Evolutionary conservation across 768 basidiomycete species (phyloP).

Genomic region (Sistotremastrum niveocremeum): DNA sequence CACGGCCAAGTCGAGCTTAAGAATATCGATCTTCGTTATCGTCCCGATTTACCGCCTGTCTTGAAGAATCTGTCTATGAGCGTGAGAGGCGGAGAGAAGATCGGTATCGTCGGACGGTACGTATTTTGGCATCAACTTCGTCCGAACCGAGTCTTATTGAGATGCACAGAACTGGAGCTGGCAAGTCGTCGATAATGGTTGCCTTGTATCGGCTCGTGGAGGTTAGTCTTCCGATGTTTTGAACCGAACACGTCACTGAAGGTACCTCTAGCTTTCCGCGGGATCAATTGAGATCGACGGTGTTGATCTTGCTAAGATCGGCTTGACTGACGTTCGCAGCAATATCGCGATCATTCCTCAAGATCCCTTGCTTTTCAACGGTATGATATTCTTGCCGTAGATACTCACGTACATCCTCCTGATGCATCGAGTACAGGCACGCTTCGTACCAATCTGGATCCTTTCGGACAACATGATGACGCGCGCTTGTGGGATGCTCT

Average conservation of each 20-base stretch:
- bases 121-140: constrained; percentile 8
- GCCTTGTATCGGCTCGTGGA: constrained; percentile 82
- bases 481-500: constrained; percentile 79
- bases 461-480: constrained; percentile 73
- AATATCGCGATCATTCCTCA: constrained; percentile 74
- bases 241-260: constrained; percentile 18
- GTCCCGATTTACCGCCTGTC: constrained; percentile 79
- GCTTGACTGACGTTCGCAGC: constrained; percentile 57
- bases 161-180: constrained; percentile 54
- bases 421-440: constrained; percentile 54
- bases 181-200: constrained; percentile 84
- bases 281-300: constrained; percentile 73
- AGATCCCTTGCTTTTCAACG: constrained; percentile 30
- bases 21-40: constrained; percentile 66
- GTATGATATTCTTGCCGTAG: not conserved
- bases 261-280: constrained; percentile 25
- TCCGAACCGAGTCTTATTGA: constrained; percentile 1
- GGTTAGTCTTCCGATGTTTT: constrained; percentile 23
- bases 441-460: constrained; percentile 78
- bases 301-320: constrained; percentile 72
- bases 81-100: constrained; percentile 69
- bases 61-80: constrained; percentile 69
- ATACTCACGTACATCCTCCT: not conserved
- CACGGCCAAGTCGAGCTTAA: constrained; percentile 62
- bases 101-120: constrained; percentile 73